Evolutionary conservation across 306 rosid species (phyloP).

Genomic region (Quercus berberidifolia): DNA sequence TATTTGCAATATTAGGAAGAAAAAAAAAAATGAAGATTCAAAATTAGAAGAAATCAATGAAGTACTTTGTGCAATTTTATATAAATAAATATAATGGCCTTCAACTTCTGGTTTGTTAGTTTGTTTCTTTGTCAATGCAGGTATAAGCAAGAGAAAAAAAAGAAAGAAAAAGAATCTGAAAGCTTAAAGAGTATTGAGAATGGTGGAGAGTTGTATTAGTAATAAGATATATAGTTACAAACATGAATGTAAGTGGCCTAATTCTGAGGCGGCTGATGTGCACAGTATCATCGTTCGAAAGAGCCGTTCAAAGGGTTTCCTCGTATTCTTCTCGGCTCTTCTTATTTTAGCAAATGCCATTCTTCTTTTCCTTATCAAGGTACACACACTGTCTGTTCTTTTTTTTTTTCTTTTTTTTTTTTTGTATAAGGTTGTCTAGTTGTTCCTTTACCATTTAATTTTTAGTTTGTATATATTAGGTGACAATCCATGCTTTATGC

Average conservation of each 20-base stretch:
- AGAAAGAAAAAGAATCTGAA: neutral
- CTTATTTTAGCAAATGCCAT: slow-evolving; percentile 46
- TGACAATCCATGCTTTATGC: too few relatives aligned
- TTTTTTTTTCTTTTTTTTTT: neutral
- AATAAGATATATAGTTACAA: slow-evolving; percentile 49
- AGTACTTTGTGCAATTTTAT: too few relatives aligned
- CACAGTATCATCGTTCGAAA: slow-evolving; percentile 61
- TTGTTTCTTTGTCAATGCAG: slow-evolving; percentile 13
- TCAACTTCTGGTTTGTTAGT: too few relatives aligned
- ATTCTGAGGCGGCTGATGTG: slow-evolving; percentile 45
- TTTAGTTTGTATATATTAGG: neutral
- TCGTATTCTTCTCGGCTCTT: slow-evolving; percentile 35
- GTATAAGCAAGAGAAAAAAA: neutral
- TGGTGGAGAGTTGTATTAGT: slow-evolving; percentile 51
- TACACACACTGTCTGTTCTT: slow-evolving; percentile 1
- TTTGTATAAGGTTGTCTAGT: neutral
- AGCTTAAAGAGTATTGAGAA: slow-evolving; percentile 24
- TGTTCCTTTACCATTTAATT: neutral
- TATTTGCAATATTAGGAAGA: too few relatives aligned
- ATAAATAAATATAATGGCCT: too few relatives aligned
- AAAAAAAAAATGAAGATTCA: too few relatives aligned
- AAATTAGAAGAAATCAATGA: too few relatives aligned
- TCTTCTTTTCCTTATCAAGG: slow-evolving; percentile 50
- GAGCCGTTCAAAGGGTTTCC: slow-evolving; percentile 33
- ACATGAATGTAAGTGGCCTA: slow-evolving; percentile 51